Evolutionary conservation across 2,329 filamentous ascomycete genomes (phyloP), one percentile per base, ranked within the genome.

Genomic region (Thielaviopsis punctulata): DNA sequence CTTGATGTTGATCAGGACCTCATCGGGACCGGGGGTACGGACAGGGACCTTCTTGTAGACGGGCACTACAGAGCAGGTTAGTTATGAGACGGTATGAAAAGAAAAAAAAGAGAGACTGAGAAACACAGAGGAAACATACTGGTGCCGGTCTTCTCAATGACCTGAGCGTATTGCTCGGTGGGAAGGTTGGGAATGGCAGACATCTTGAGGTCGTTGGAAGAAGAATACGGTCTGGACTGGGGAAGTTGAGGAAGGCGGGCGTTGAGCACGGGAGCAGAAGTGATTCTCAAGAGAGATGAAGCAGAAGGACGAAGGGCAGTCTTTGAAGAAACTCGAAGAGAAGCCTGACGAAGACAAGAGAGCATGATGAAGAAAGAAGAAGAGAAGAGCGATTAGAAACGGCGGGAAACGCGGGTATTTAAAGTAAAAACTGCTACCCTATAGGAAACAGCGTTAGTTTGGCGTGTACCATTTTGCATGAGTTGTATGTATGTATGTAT

Each of bases 1-100:
- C 68, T 88, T 88, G 75, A 94, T 77, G 70, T 93, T 90, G 69
- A 95, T 72, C 58, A 95, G 83, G 59, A 95, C 85, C 69, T 95
- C 86, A 70, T 94, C 88, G 50, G 88, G 82, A 21, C 82, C 86
- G 39, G 89, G 89, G 66, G 81, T 77, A 57, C 73, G 74, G 49
- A 94, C 87, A 59, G 85, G 82, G 61, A 95, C 90, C 69, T 82
- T 76, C 71, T 86, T 88, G 75, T 83, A 86, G 56, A 77, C 67
- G 61, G 79, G 70, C 59, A 78, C 77, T 80, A 54, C 27, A 53
- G 41, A 50, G 33, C 2, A 43, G 24, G 39, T 30, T 39, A 25
- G 33, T 25, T 33, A 2, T 25, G 3, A 43, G 21, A 5, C 10
- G 33, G 19, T 15, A 23, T 21, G 19, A 18, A 7, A 5, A 19